Evolutionary conservation across 148 eudicot genomes (phyloP).

Genomic region (Arbutus unedo): DNA sequence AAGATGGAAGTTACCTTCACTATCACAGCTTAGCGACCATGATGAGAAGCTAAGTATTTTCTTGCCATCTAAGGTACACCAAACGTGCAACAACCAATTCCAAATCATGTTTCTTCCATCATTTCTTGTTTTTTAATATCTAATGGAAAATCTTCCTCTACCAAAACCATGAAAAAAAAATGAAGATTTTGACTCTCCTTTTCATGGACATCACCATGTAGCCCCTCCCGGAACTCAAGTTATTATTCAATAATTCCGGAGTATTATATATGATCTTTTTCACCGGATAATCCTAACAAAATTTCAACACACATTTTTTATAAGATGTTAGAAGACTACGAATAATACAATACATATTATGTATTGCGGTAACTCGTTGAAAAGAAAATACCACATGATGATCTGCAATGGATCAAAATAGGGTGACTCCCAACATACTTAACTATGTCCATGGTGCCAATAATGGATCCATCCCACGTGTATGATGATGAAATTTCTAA

Average conservation of each 20-base stretch:
- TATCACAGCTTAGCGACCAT: constrained; percentile 22
- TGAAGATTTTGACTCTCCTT: constrained; percentile 7
- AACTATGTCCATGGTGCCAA: neutral
- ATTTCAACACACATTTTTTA: too few relatives aligned
- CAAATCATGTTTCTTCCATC: neutral
- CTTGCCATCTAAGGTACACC: constrained; percentile 23
- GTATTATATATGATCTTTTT: too few relatives aligned
- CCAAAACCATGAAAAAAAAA: constrained; percentile 14
- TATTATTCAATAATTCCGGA: too few relatives aligned
- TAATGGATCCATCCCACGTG: constrained; percentile 17
- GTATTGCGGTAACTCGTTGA: too few relatives aligned
- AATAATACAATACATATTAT: too few relatives aligned
- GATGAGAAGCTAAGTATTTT: constrained; percentile 14
- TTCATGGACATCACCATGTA: constrained; percentile 8
- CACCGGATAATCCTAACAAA: too few relatives aligned
- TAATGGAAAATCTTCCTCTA: neutral
- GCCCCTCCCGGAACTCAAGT: neutral
- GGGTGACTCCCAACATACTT: too few relatives aligned
- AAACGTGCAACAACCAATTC: constrained; percentile 19
- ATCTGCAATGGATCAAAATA: too few relatives aligned
- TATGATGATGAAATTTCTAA: constrained; percentile 31
- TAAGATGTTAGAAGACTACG: too few relatives aligned
- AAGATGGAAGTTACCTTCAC: constrained; percentile 5
- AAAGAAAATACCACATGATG: too few relatives aligned
- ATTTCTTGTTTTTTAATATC: neutral